Evolutionary conservation across 2,329 filamentous ascomycete species (phyloP), one percentile per base, ranked within the genome.

Genomic region (Aspergillus japonicus): DNA sequence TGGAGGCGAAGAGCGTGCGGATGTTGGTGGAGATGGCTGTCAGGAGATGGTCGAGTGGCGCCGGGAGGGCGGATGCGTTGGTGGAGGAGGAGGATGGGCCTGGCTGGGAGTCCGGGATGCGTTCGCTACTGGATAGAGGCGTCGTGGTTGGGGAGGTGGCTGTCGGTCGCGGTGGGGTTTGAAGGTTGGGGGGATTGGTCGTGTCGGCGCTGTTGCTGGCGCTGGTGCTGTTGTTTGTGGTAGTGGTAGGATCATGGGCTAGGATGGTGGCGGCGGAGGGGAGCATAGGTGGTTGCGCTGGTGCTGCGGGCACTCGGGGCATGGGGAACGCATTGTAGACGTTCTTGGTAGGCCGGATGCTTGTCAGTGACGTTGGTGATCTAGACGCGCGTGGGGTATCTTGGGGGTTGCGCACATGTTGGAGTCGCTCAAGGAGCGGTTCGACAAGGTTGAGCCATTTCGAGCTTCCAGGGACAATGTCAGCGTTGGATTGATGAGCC

Each of bases 261-360:
- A 44, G 39, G 39, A 44, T 44, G 39, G 39, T 44, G 14, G 39
- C n/a, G 14, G 39, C 59, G 65, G 62, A 72, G 54, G 62, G 69
- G 62, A 63, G 60, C 55, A 58, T 61, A 33, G 62, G 56, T 64
- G 67, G 29, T 64, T 60, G 47, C 66, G 68, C 42, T 62, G 63
- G 51, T 66, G 71, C 48, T 4, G 77, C 75, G 48, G 78, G 82
- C 55, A 86, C 76, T 56, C 79, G 81, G 11, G 90, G 90, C 67
- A 89, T 88, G 47, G 90, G 87, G 68, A 96, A 96, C 55, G 89
- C 87, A 71, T 87, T 82, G 74, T 85, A 84, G 47, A 90, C 85
- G 66, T 92, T 94, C 91, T 96, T 29, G 55, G 63, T 10, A 23
- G 14, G 11, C 14, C 50, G 65, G 56, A 11, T 12, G 8, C 8